Conservation (phyloP, 805 yeast genomes). For the Wickerhamomyces rabaulensis region DNA sequence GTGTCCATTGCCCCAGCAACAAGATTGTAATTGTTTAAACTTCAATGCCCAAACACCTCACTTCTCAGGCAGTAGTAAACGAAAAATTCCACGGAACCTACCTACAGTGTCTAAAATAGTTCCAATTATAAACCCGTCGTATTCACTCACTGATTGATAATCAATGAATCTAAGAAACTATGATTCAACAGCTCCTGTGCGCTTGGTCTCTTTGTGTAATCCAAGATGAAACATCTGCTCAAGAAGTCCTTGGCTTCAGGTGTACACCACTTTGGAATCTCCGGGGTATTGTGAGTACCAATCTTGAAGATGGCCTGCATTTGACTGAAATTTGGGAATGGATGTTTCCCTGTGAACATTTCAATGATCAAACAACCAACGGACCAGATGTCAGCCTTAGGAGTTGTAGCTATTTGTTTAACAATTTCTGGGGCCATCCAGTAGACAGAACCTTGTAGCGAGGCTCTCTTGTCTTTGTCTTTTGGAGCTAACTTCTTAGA, state of each 20-base stretch:
- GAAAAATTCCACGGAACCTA: too few species aligned
- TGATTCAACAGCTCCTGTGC: conserved; percentile 68
- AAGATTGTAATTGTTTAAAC: too few species aligned
- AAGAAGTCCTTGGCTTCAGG: conserved; percentile 65
- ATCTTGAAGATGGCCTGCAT: conserved; percentile 96
- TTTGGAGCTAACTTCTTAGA: conserved; percentile 61
- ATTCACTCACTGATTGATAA: background rate
- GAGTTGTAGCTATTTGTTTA: conserved; percentile 84
- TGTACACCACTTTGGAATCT: conserved; percentile 69
- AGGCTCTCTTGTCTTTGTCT: conserved; percentile 52
- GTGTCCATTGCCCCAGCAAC: too few species aligned
- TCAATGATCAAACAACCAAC: conserved; percentile 92
- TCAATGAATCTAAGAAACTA: conserved; percentile 39
- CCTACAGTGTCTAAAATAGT: too few species aligned
- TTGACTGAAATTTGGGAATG: conserved; percentile 90
- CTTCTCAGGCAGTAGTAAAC: too few species aligned
- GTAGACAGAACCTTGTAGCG: conserved; percentile 89
- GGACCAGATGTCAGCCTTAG: conserved; percentile 96
- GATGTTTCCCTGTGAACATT: conserved; percentile 95
- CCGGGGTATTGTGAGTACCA: conserved; percentile 82
- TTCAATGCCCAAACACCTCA: too few species aligned
- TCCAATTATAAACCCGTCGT: too few species aligned
- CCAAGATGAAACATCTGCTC: conserved; percentile 62
- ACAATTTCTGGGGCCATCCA: conserved; percentile 99
- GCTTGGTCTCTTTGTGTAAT: conserved; percentile 66